These are phyloP conservation scores for Tulasnella sp. DNA, from an alignment of 768 basidiomycete genomes.

Conservation along the genomic window DNA sequence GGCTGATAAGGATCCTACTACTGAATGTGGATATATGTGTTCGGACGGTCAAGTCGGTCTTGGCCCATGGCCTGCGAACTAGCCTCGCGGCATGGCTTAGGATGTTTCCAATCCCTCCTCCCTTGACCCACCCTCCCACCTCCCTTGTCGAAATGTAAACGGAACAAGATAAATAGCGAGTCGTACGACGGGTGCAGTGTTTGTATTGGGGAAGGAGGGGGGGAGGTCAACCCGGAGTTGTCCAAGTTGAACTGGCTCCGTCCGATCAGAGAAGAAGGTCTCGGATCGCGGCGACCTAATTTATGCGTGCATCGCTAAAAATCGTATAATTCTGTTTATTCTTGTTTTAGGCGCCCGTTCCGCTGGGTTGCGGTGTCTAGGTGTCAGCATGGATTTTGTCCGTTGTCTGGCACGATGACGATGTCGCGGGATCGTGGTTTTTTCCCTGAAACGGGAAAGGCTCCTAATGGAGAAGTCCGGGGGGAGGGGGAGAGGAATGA, in stretches of 20 bases:
- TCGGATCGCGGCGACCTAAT: background rate
- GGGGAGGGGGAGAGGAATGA: background rate
- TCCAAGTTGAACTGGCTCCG: background rate
- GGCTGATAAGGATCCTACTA: background rate
- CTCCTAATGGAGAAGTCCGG: slow-evolving; percentile 7
- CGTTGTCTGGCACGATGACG: too few species aligned
- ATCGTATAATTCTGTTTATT: background rate
- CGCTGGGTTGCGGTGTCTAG: background rate
- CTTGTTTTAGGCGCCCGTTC: background rate
- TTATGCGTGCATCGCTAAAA: background rate
- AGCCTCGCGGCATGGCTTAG: too few species aligned
- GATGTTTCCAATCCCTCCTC: background rate
- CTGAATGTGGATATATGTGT: background rate
- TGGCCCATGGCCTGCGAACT: too few species aligned
- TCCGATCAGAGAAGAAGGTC: background rate
- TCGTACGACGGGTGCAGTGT: background rate
- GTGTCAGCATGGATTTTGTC: background rate
- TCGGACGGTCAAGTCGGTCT: background rate
- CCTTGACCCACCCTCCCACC: background rate
- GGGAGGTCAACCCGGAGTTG: background rate
- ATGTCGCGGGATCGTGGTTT: background rate
- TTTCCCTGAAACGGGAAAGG: background rate
- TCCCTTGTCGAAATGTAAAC: background rate
- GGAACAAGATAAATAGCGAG: background rate
- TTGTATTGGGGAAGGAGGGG: too few species aligned